A percentile compares a stretch with the other conserved stretches of the same genome.
These are phyloP conservation scores for Cutaneotrichosporon spelunceum DNA, from an alignment of 1,284 basidiomycete genomes.

Conservation along the genomic window DNA sequence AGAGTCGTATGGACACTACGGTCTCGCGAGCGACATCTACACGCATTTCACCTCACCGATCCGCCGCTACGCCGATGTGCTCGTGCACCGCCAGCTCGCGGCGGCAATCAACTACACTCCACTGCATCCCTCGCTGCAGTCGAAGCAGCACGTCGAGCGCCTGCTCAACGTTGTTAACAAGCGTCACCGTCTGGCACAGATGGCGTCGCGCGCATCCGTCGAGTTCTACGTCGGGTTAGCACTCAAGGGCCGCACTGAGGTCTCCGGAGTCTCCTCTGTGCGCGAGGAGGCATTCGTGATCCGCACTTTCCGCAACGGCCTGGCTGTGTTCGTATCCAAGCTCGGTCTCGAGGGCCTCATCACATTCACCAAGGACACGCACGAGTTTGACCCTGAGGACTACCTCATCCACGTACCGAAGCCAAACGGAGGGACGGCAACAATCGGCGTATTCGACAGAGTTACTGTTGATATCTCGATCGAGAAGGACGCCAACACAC, in stretches of 20 bases:
- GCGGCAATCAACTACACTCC: constrained; percentile 83
- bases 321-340: constrained; percentile 93
- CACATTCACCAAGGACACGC: constrained; percentile 78
- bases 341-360: constrained; percentile 91
- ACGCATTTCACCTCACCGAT: constrained; percentile 97
- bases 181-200: constrained; percentile 92
- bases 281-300: constrained; percentile 92
- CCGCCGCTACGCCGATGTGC: constrained; percentile 89
- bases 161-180: constrained; percentile 82
- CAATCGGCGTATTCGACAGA: constrained; percentile 86
- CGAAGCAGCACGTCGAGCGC: constrained; percentile 83
- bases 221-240: constrained; percentile 97
- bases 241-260: constrained; percentile 64
- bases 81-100: constrained; percentile 89
- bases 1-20: constrained; percentile 95
- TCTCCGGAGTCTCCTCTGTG: constrained; percentile 42
- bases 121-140: constrained; percentile 81
- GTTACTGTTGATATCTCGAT: constrained; percentile 85
- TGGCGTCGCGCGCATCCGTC: constrained; percentile 90
- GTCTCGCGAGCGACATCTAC: constrained; percentile 92
- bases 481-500: constrained; percentile 92
- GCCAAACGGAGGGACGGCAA: constrained; percentile 52
- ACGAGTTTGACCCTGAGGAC: constrained; percentile 84
- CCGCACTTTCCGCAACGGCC: constrained; percentile 86
- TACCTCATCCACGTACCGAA: constrained; percentile 75